Percentiles rank a stretch among this genome's conserved stretches.
Evolutionary conservation across 2,329 filamentous ascomycete species (phyloP).

Genomic region (Diaporthe velutina): DNA sequence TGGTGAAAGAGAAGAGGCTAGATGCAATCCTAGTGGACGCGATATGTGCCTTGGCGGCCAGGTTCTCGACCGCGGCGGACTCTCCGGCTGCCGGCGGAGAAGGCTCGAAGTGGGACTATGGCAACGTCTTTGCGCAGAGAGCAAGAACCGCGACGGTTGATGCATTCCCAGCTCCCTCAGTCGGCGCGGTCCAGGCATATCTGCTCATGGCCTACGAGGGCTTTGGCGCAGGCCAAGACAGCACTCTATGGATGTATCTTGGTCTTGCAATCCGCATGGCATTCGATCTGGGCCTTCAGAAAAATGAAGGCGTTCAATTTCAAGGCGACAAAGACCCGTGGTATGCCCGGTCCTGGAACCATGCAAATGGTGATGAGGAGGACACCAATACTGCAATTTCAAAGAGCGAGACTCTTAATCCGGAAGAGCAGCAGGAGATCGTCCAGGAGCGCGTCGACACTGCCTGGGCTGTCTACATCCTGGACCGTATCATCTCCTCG

Average conservation of each 20-base stretch:
- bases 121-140: slow-evolving; percentile 82
- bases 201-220: slow-evolving; percentile 89
- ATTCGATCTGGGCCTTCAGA: slow-evolving; percentile 85
- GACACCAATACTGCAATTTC: slow-evolving; percentile 44
- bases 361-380: slow-evolving; percentile 45
- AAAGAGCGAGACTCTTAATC: slow-evolving; percentile 51
- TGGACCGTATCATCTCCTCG: slow-evolving; percentile 89
- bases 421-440: slow-evolving; percentile 71
- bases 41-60: slow-evolving; percentile 83
- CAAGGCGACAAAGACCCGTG: slow-evolving; percentile 66
- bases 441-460: slow-evolving; percentile 89
- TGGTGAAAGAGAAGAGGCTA: slow-evolving; percentile 83
- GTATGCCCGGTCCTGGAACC: slow-evolving; percentile 60
- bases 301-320: slow-evolving; percentile 78
- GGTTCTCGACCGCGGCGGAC: slow-evolving; percentile 78
- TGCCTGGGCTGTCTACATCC: slow-evolving; percentile 90
- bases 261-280: slow-evolving; percentile 89
- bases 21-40: slow-evolving; percentile 90
- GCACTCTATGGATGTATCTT: slow-evolving; percentile 93
- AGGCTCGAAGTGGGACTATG: slow-evolving; percentile 74
- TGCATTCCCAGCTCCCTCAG: slow-evolving; percentile 84
- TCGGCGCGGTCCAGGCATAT: slow-evolving; percentile 87
- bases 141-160: slow-evolving; percentile 88
- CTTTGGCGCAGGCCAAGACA: slow-evolving; percentile 90
- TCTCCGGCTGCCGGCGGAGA: slow-evolving; percentile 62